Evolutionary conservation across 352 stramenopile species (phyloP), one percentile per base, ranked within the genome.

Genomic region (Phytophthora multivora): DNA sequence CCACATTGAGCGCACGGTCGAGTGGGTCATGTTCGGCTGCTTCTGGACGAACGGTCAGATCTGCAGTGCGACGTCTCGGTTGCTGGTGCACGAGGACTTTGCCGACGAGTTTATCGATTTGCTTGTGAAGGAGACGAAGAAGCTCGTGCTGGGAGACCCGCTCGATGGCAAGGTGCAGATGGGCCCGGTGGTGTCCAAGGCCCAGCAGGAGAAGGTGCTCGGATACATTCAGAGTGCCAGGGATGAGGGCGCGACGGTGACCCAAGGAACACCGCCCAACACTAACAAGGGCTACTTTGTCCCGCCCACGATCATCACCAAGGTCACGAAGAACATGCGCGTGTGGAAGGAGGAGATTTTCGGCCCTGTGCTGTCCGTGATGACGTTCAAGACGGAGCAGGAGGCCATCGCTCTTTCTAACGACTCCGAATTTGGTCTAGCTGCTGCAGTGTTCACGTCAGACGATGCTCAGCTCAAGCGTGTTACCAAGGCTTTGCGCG

Each of bases 341-440:
- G 80, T 95, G 33, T 95, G 86, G 84, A 79, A 69, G 26, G 81
- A 92, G 33, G 89, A 97, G 65, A 97, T 97, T 39, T 98, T 98
- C 43, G 92, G 92, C 0, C 91, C 91, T 25, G 90, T 98, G 46
- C 64, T 96, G 15, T 88, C 73, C 0, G 70, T 96, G 3, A 86
- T 93, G 71, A 83, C 78, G 26, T 97, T 98, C 72, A 87, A 90
- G 43, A 91, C 80, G 12, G 86, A 96, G 46, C 78, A 76, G 18
- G 89, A 97, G 49, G 90, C 83, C 7, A 71, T 97, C n/a, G 60
- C 53, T 38, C 43, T 62, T 19, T 39, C 65, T 4, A 73, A 73
- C 13, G 49, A 70, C 31, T 66, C 65, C 33, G 82, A 93, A 40
- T 95, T 91, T 47, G 88, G 88, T 0, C 71, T 97, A 15, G 86